These are phyloP conservation scores for Spergularia azorica DNA, from an alignment of 179 eudicot species.

Conservation along the genomic window DNA sequence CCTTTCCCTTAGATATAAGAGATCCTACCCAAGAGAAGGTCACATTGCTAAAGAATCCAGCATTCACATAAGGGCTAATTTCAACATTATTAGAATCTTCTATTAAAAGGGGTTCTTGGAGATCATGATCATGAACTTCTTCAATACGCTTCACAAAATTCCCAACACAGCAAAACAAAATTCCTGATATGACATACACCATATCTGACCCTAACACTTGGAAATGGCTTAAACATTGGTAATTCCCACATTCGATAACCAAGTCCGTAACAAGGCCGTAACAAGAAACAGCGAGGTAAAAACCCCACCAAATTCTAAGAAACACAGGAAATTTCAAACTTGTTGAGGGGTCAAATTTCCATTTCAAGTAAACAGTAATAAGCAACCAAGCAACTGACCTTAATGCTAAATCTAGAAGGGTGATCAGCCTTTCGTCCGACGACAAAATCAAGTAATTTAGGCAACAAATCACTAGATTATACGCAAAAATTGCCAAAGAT, in stretches of 20 bases:
- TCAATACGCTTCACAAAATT: not conserved
- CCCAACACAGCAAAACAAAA: not conserved
- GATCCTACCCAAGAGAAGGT: conserved; percentile 70
- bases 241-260: not conserved
- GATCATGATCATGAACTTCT: not conserved
- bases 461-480: not conserved
- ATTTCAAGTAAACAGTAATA: conserved; percentile 44
- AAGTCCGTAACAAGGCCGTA: not conserved
- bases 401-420: conserved; percentile 41
- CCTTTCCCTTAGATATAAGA: conserved; percentile 51
- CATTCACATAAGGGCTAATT: conserved; percentile 51
- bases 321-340: conserved; percentile 55
- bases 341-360: conserved; percentile 19
- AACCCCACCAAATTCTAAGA: not conserved
- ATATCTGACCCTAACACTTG: not conserved
- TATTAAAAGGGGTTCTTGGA: not conserved
- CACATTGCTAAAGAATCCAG: conserved; percentile 54
- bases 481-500: not conserved
- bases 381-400: conserved; percentile 50
- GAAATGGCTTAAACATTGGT: not conserved
- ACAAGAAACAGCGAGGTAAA: not conserved
- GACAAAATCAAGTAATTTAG: not conserved
- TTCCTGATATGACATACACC: not conserved
- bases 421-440: not conserved
- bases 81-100: conserved; percentile 22